phyloP scores from a whole-genome alignment of 108 stramenopile species.

The Pseudonitzschia pungens region DNA sequence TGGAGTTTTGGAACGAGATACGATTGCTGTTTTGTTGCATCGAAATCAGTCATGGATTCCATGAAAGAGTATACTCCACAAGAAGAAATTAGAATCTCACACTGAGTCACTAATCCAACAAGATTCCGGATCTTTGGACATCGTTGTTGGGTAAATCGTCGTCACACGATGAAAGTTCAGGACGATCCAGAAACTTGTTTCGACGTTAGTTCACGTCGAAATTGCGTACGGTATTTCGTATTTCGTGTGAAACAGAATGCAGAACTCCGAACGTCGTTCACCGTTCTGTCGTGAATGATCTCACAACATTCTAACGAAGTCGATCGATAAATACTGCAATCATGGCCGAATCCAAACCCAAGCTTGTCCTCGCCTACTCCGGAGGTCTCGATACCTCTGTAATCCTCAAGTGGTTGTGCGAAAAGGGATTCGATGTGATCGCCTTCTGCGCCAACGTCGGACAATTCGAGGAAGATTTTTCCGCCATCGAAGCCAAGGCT shows the following conservation, averaged over 20 bases:
- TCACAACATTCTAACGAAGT: neutral
- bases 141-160: neutral
- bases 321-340: neutral
- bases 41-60: neutral
- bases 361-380: conserved; percentile 92
- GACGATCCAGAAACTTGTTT: neutral
- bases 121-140: conserved; percentile 6
- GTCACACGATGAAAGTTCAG: conserved; percentile 13
- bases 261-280: no score
- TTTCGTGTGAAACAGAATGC: no score
- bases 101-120: neutral
- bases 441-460: conserved; percentile 97
- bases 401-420: conserved; percentile 97
- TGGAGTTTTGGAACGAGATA: neutral
- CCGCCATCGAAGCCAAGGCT: conserved; percentile 88
- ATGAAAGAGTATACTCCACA: neutral
- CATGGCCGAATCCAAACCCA: conserved; percentile 74
- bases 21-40: no score
- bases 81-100: neutral
- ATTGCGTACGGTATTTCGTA: no score
- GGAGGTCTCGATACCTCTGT: conserved; percentile 99
- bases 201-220: no score
- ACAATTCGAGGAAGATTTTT: conserved; percentile 87
- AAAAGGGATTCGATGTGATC: conserved; percentile 97
- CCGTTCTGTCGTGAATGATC: no score